Base-by-base conservation (phyloP, 352 stramenopile genomes). In the Elongisporangium prolatum region DNA sequence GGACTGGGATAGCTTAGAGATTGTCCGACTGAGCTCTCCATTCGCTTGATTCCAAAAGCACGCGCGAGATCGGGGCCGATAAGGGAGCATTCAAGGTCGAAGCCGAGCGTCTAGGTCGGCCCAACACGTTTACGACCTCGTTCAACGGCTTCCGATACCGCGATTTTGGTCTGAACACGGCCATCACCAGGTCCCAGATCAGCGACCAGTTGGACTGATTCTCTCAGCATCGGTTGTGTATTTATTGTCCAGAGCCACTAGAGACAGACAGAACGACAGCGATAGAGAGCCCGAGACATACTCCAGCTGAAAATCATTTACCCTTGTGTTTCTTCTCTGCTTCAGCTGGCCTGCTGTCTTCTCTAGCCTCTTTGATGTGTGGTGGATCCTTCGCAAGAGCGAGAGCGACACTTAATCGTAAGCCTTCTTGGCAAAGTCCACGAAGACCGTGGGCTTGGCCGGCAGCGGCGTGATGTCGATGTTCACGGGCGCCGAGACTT, bases 351-450 rank as follows among this genome's bases (percentile, higher is more conserved):
- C 16, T 48, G 25, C 11, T 22, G 25, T 51, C 18, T 54, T 48
- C n/a, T 54, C n/a, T 24, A 44, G 13, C 21, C 37, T 16, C 44
- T 11, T 22, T 16, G 21, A n/a, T 11, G 53, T 9, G 18, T n/a
- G 24, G 52, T 28, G 16, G 18, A 16, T 8, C 18, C 11, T 49
- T 14, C 18, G 38, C 21, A 38, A 40, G 34, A 11, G 21, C 6
- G 34, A 17, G 53, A 10, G 10, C 14, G 21, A n/a, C 18, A 24
- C 63, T 76, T 91, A 95, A 62, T 95, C 75, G 69, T 92, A 91
- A 54, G 72, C 72, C 80, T 95, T 95, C 77, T 90, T 93, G 63
- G 78, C 87, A 48, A 91, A 92, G 69, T 93, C 84, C 21, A 95
- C 79, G 59, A 93, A 89, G 47, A 91, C 82, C 56, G 73, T 84